Evolutionary conservation across 176 grass and related monocot species (phyloP).

Genomic region (Musa itinerans): DNA sequence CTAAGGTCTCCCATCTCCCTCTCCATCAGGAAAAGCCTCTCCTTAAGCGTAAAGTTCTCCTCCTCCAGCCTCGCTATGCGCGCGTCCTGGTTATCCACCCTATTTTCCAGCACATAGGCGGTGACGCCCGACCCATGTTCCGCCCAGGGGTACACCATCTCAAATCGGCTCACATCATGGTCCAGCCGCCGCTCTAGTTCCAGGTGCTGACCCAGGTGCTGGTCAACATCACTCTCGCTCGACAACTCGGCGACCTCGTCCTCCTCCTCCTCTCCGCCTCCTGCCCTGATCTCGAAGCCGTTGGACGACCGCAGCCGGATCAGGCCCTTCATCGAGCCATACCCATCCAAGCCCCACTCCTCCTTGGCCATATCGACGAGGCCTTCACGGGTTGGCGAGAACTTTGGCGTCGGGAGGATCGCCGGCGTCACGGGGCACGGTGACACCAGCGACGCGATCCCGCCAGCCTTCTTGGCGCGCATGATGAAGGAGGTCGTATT

Average conservation of each 20-base stretch:
- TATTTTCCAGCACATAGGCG: neutral
- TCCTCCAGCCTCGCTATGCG: constrained; percentile 56
- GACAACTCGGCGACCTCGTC: constrained; percentile 33
- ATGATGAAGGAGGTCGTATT: constrained; percentile 95
- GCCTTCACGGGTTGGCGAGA: constrained; percentile 77
- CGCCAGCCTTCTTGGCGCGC: constrained; percentile 74
- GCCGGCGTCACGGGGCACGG: constrained; percentile 70
- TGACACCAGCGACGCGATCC: constrained; percentile 77
- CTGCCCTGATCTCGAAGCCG: constrained; percentile 13
- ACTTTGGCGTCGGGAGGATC: constrained; percentile 63
- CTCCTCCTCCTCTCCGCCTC: constrained; percentile 34
- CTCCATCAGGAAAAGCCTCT: constrained; percentile 87
- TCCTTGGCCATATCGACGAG: constrained; percentile 79
- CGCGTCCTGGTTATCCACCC: constrained; percentile 41
- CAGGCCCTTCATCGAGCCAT: constrained; percentile 89
- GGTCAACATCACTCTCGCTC: constrained; percentile 76
- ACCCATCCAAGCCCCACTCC: constrained; percentile 90
- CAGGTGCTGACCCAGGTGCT: constrained; percentile 72
- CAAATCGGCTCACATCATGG: constrained; percentile 85
- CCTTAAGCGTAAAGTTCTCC: constrained; percentile 75
- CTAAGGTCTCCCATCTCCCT: constrained; percentile 70
- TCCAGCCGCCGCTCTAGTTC: constrained; percentile 88
- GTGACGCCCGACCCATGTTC: constrained; percentile 18
- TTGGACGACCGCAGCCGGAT: constrained; percentile 62
- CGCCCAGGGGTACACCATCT: constrained; percentile 67